phyloP scores from a whole-genome alignment of 2,329 filamentous ascomycete genomes.

The Incumbomyces delicatus region DNA sequence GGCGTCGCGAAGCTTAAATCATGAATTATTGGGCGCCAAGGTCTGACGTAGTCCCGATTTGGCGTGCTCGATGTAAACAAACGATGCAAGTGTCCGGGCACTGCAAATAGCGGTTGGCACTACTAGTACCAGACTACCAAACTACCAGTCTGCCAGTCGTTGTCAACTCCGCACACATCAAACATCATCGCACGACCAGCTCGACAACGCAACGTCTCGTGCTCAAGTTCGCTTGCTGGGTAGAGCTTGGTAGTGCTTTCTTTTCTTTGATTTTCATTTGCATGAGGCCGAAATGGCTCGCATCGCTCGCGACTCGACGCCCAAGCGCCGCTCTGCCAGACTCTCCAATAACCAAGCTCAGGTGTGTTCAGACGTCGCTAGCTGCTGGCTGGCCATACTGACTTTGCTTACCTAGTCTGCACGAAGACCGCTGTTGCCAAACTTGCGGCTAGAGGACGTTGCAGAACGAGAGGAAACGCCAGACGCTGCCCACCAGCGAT shows the following conservation, averaged over 20 bases:
- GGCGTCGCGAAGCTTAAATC: too few relatives aligned
- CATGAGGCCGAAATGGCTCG: constrained; percentile 4
- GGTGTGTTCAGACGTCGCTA: neutral
- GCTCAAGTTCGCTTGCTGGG: too few relatives aligned
- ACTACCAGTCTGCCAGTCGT: too few relatives aligned
- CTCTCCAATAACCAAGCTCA: neutral
- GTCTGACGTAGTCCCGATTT: neutral
- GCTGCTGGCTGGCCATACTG: neutral
- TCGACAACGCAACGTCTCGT: too few relatives aligned
- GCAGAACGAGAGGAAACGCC: constrained; percentile 38
- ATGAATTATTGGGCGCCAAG: too few relatives aligned
- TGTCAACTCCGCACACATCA: too few relatives aligned
- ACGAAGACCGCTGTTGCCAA: constrained; percentile 19
- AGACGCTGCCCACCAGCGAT: constrained; percentile 23
- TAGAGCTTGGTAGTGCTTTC: too few relatives aligned
- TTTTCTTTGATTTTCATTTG: too few relatives aligned
- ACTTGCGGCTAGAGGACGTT: constrained; percentile 33
- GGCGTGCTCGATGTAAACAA: neutral
- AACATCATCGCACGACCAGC: too few relatives aligned
- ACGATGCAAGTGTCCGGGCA: neutral
- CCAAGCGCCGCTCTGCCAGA: constrained; percentile 5
- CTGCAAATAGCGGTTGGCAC: neutral
- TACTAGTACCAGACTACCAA: neutral
- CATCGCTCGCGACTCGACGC: constrained; percentile 7
- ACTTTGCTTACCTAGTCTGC: constrained; percentile 1